Evolutionary conservation across 2,329 filamentous ascomycete genomes (phyloP).

Genomic region (Pseudogymnoascus destructans): DNA sequence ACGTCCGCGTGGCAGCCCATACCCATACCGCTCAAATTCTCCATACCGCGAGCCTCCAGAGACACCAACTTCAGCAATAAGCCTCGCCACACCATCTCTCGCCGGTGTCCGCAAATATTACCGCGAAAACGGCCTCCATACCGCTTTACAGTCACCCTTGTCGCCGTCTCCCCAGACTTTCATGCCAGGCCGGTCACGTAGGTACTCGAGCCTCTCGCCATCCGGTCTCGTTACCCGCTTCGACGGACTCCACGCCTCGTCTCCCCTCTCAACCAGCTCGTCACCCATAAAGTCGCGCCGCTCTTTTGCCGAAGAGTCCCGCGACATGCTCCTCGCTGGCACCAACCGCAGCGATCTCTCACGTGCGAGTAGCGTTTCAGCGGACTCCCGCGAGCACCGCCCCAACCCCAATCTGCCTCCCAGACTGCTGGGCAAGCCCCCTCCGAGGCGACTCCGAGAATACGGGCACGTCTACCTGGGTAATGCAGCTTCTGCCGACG

Average conservation of each 20-base stretch:
- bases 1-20: neutral
- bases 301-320: constrained; percentile 7
- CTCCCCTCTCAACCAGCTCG: neutral
- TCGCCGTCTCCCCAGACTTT: neutral
- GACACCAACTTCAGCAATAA: constrained; percentile 2
- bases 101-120: constrained; percentile 3
- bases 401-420: constrained; percentile 12
- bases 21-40: neutral
- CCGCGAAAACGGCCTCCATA: constrained; percentile 8
- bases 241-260: neutral
- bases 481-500: constrained; percentile 32
- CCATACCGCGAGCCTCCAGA: neutral
- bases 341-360: neutral
- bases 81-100: constrained; percentile 4
- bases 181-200: neutral
- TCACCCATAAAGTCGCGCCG: neutral
- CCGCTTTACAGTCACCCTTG: neutral
- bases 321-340: constrained; percentile 9
- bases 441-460: constrained; percentile 29
- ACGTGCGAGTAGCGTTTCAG: neutral
- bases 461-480: constrained; percentile 33
- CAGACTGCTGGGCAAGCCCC: constrained; percentile 17
- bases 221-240: neutral
- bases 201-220: neutral
- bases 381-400: neutral